Evolutionary conservation across 2,329 filamentous ascomycete genomes (phyloP), one percentile per base, ranked within the genome.

Genomic region (Diaporthe ampelina): DNA sequence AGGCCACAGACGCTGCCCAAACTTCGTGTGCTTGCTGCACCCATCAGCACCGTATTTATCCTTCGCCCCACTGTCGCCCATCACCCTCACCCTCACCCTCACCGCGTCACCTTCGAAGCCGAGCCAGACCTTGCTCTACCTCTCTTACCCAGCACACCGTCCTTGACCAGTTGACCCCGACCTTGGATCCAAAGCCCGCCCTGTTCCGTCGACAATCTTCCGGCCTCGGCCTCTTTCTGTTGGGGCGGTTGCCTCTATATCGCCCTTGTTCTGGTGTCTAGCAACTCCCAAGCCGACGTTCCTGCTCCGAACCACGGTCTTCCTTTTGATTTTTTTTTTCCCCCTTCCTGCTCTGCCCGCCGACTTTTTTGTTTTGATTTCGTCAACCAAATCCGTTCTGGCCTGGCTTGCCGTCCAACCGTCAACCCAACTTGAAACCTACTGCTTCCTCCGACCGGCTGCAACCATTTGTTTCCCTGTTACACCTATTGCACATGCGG

Each of bases 401-500:
- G 50, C 48, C 57, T 29, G 48, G 43, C 43, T 26, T 70, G 26
- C 40, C 73, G 43, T 37, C 37, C 50, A 24, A 13, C n/a, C 29
- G 32, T 61, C 57, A 43, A 61, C 50, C 58, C 17, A 37, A 54
- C 13, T 54, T 21, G n/a, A 35, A 54, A 54, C 11, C 45, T 19
- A 15, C 61, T 56, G 45, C 45, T 56, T 56, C 57, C 58, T 54
- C 43, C 50, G 50, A 37, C 40, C 65, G 56, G 65, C 26, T 67
- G 65, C 57, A 48, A 65, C 74, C 65, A 54, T 21, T 37, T 45
- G 45, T 21, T 45, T 45, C 50, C 43, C 58, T 24, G 71, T 75
- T 54, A 73, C 69, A 75, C 74, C 74, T 45, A 73, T 37, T 37
- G 35, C 67, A 75, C 43, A 59, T 67, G 70, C 61, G 43, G 58